Evolutionary conservation across 164 flowering plant genomes (phyloP).

Genomic region (Vitis rupestris): DNA sequence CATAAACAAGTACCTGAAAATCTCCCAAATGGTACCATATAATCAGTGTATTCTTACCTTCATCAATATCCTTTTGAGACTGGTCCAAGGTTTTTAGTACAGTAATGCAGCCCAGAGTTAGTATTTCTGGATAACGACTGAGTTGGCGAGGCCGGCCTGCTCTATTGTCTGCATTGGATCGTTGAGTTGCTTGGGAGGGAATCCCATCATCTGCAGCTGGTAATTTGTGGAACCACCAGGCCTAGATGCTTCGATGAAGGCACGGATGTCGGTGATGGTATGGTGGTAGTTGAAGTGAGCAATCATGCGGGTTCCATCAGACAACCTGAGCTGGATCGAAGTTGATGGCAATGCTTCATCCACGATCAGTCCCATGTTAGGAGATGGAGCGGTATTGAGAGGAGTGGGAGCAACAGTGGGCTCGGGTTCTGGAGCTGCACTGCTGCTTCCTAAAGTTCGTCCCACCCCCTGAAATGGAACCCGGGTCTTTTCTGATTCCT

Average conservation of each 20-base stretch:
- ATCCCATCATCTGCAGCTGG: conserved; percentile 80
- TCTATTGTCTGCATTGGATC: conserved; percentile 76
- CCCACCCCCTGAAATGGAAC: conserved; percentile 80
- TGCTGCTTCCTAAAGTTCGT: conserved; percentile 70
- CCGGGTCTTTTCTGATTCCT: conserved; percentile 66
- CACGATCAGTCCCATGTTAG: conserved; percentile 51
- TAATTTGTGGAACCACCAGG: conserved; percentile 55
- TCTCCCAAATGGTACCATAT: too few species aligned
- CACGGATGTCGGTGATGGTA: conserved; percentile 64
- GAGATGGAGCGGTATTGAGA: conserved; percentile 36
- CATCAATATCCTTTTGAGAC: background rate
- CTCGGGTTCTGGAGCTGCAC: conserved; percentile 23
- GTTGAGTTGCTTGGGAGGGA: conserved; percentile 84
- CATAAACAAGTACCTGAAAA: too few species aligned
- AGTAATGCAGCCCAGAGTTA: conserved; percentile 14
- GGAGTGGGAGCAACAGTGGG: conserved; percentile 24
- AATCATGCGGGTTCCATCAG: conserved; percentile 89
- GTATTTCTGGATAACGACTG: conserved; percentile 82
- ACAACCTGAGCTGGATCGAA: conserved; percentile 78
- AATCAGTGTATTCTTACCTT: too few species aligned
- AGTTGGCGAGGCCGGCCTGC: conserved; percentile 86
- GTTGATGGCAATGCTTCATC: conserved; percentile 68
- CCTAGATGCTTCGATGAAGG: conserved; percentile 78
- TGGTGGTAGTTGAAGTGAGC: conserved; percentile 72
- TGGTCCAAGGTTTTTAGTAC: background rate